Percentiles rank a stretch among this genome's conserved stretches.
phyloP scores from a whole-genome alignment of 768 basidiomycete species.

The Podaxis sp. region DNA sequence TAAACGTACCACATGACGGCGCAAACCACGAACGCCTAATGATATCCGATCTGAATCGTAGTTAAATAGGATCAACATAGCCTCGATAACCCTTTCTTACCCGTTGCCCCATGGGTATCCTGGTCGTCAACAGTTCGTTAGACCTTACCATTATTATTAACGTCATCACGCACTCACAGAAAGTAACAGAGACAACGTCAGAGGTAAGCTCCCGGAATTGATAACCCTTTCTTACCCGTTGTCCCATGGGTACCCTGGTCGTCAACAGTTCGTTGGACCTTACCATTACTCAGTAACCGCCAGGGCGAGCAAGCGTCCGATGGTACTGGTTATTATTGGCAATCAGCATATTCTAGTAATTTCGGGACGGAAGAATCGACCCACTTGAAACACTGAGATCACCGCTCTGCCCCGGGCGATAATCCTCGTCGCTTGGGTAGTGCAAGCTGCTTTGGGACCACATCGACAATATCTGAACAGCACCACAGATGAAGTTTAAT shows the following conservation, averaged over 20 bases:
- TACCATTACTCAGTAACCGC: slow-evolving; percentile 21
- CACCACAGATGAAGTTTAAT: too few species aligned
- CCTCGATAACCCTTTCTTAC: slow-evolving; percentile 17
- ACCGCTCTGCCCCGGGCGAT: too few species aligned
- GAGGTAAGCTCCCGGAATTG: too few species aligned
- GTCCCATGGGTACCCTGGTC: slow-evolving; percentile 33
- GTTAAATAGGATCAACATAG: neutral
- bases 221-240: slow-evolving; percentile 21
- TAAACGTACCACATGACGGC: slow-evolving; percentile 31
- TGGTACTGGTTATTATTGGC: slow-evolving; percentile 24
- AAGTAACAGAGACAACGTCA: too few species aligned
- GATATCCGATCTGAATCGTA: slow-evolving; percentile 29
- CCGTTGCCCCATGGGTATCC: slow-evolving; percentile 33
- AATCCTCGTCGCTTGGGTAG: too few species aligned
- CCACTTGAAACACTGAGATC: slow-evolving; percentile 34
- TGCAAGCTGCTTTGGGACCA: too few species aligned
- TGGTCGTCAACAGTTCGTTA: slow-evolving; percentile 8
- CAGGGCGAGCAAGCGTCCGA: slow-evolving; percentile 32
- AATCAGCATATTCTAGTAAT: neutral
- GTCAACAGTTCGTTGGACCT: neutral
- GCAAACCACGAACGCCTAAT: slow-evolving; percentile 38
- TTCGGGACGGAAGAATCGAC: slow-evolving; percentile 1
- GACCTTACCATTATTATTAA: neutral
- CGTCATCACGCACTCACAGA: slow-evolving; percentile 31
- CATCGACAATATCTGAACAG: too few species aligned